These are phyloP conservation scores for Pseudogymnoascus pannorum DNA, from an alignment of 2,329 filamentous ascomycete genomes.

Conservation along the genomic window DNA sequence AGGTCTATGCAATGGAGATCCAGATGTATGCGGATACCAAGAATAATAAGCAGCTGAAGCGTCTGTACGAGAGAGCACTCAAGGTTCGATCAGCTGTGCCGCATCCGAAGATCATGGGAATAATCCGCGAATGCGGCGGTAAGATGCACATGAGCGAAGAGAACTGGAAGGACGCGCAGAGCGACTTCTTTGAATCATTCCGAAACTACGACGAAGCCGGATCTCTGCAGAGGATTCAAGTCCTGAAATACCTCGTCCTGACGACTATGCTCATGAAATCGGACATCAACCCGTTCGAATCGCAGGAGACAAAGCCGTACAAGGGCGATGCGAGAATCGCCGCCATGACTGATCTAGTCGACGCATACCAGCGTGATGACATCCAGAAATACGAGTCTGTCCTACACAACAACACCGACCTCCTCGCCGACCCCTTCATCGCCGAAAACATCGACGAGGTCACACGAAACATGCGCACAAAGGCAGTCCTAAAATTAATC, in stretches of 20 bases:
- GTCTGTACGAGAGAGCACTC: slow-evolving; percentile 83
- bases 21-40: slow-evolving; percentile 97
- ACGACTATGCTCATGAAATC: slow-evolving; percentile 99
- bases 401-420: slow-evolving; percentile 77
- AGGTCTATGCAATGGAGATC: slow-evolving; percentile 95
- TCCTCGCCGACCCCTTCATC: slow-evolving; percentile 89
- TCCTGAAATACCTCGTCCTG: slow-evolving; percentile 91
- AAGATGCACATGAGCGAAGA: slow-evolving; percentile 99
- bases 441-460: slow-evolving; percentile 99
- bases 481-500: slow-evolving; percentile 86
- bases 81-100: slow-evolving; percentile 94
- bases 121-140: slow-evolving; percentile 95
- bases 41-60: slow-evolving; percentile 95
- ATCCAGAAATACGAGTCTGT: slow-evolving; percentile 87
- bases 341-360: slow-evolving; percentile 94
- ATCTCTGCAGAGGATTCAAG: slow-evolving; percentile 90
- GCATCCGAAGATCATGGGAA: slow-evolving; percentile 97
- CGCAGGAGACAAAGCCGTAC: slow-evolving; percentile 97
- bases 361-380: slow-evolving; percentile 92
- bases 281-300: slow-evolving; percentile 97
- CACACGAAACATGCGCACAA: slow-evolving; percentile 95
- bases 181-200: slow-evolving; percentile 97
- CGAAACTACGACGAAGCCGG: slow-evolving; percentile 98
- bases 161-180: slow-evolving; percentile 96
- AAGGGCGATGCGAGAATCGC: slow-evolving; percentile 90